Evolutionary conservation across 2,329 filamentous ascomycete species (phyloP).

Genomic region (Aspergillus proliferans): DNA sequence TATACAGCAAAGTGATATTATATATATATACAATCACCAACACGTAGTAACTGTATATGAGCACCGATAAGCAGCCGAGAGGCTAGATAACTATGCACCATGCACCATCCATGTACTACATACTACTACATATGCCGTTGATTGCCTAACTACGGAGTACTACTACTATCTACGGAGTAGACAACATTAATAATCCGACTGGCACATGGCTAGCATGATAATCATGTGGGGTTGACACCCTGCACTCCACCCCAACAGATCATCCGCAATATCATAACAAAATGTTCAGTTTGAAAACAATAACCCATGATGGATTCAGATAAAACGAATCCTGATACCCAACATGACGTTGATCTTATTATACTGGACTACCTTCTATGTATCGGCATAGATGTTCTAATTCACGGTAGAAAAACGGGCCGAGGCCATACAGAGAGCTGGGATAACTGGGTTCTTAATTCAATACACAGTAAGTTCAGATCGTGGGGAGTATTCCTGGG

Average conservation of each 20-base stretch:
- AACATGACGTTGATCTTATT: slow-evolving; percentile 47
- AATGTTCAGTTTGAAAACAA: not conserved
- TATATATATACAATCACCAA: too few species aligned
- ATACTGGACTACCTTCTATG: slow-evolving; percentile 53
- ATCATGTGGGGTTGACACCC: not conserved
- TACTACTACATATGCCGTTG: not conserved
- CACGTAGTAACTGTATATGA: too few species aligned
- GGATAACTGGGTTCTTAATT: slow-evolving; percentile 17
- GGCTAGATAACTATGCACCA: too few species aligned
- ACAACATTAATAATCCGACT: not conserved
- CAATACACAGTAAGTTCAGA: slow-evolving; percentile 23
- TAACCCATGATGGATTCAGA: slow-evolving; percentile 13
- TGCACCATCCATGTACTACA: too few species aligned
- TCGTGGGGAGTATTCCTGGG: not conserved
- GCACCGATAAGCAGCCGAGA: too few species aligned
- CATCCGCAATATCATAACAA: not conserved
- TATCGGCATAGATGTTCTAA: slow-evolving; percentile 39
- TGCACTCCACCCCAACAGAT: not conserved
- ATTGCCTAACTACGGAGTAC: not conserved
- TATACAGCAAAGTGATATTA: too few species aligned
- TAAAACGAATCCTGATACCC: slow-evolving; percentile 25
- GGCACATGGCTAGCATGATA: not conserved
- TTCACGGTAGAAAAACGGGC: slow-evolving; percentile 25
- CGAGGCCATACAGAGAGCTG: slow-evolving; percentile 3
- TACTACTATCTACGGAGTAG: not conserved